Evolutionary conservation across 305 asterid species (phyloP), one percentile per base, ranked within the genome.

Genomic region (Coffea humblotiana): DNA sequence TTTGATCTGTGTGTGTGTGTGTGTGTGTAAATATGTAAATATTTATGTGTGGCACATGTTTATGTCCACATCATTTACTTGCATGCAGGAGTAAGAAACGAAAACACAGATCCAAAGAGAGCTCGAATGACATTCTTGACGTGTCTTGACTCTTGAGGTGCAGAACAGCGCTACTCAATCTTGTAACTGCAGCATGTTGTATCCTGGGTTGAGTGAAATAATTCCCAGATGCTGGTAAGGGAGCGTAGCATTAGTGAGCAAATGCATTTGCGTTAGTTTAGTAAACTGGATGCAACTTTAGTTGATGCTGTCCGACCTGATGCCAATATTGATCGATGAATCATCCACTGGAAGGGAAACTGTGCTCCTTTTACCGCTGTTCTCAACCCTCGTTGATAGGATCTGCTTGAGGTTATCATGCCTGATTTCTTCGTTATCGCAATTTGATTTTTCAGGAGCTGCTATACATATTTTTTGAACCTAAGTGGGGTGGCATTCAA

Each of bases 11-110:
- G 37, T 61, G 29, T 19, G 13, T 23, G 14, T 23, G 14, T 61
- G 12, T 16, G 13, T 52, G 35, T 67, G 29, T 64, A 9, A 40
- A 40, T 40, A 40, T 72, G 13, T 48, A 35, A 10, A 8, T 19
- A 15, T 23, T 6, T 64, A 11, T 63, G 37, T 23, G 25, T 48
- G 40, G 4, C 43, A 54, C 43, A 60, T 43, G 43, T 61, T 47
- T 11, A 10, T 14, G 32, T 65, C 37, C 45, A 40, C 63, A 49
- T 69, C 58, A 32, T 70, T 43, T 27, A 49, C 54, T 76, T 79
- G 67, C 79, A 48, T 71, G 87, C 97, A 95, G 98, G 97, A 92
- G 93, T 84, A 95, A 92, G 89, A 95, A 95, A 84, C 90, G 97
- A 71, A 95, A 93, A 88, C 99, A 93, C 91, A 88, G 95, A 83